These are phyloP conservation scores for Arachis hypogaea DNA, from an alignment of 306 rosid species.

Conservation along the genomic window DNA sequence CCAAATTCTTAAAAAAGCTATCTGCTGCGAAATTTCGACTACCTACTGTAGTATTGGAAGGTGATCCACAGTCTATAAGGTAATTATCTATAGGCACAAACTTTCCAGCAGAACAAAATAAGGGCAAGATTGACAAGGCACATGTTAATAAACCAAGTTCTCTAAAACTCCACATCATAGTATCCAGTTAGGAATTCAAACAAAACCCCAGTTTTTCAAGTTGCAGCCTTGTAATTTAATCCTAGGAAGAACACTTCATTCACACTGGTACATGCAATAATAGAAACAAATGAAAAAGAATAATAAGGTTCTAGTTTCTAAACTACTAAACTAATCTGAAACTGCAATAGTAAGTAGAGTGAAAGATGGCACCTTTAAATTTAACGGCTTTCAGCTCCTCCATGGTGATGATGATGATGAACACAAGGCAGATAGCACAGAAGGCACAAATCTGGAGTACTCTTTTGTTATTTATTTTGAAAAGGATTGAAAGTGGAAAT, in stretches of 20 bases:
- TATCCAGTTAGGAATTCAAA: not conserved
- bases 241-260: not conserved
- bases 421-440: slow-evolving; percentile 15
- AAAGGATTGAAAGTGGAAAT: slow-evolving; percentile 21
- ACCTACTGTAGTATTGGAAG: slow-evolving; percentile 58
- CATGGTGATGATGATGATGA: slow-evolving; percentile 11
- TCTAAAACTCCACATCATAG: slow-evolving; percentile 46
- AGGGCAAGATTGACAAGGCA: slow-evolving; percentile 52
- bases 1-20: slow-evolving; percentile 54
- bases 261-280: slow-evolving; percentile 23
- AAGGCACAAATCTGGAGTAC: slow-evolving; percentile 26
- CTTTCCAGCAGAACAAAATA: slow-evolving; percentile 50
- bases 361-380: slow-evolving; percentile 37
- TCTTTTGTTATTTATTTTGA: slow-evolving; percentile 14
- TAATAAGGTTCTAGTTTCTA: slow-evolving; percentile 19
- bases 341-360: not conserved
- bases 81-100: slow-evolving; percentile 70
- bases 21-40: slow-evolving; percentile 66
- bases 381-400: slow-evolving; percentile 28
- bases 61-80: slow-evolving; percentile 87
- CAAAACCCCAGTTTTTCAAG: not conserved
- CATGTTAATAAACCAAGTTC: slow-evolving; percentile 48
- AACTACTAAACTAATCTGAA: slow-evolving; percentile 26
- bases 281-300: not conserved
- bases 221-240: slow-evolving; percentile 21